phyloP scores from a whole-genome alignment of 305 asterid species.

The Fraxinus platypoda region DNA sequence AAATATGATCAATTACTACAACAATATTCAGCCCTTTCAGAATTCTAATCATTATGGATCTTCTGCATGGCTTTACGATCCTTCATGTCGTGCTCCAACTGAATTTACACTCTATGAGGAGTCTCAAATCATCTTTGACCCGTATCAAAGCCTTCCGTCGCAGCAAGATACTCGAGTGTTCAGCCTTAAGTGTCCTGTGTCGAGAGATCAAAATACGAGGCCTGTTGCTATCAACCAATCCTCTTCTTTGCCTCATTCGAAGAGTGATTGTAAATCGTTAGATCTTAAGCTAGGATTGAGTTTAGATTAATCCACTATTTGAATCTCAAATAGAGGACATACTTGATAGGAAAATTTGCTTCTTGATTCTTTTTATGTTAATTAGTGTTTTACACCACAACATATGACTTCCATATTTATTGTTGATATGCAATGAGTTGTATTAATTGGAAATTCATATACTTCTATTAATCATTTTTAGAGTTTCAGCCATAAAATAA shows the following conservation, averaged over 20 bases:
- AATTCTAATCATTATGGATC: conserved; percentile 24
- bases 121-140: conserved; percentile 63
- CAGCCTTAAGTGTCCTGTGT: conserved; percentile 36
- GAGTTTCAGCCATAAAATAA: background rate
- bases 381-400: background rate
- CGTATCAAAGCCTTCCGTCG: conserved; percentile 18
- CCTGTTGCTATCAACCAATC: conserved; percentile 12
- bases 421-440: background rate
- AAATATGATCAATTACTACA: conserved; percentile 45
- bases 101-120: conserved; percentile 42
- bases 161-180: conserved; percentile 37
- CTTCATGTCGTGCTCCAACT: conserved; percentile 26
- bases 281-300: conserved; percentile 77
- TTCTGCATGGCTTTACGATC: conserved; percentile 54
- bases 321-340: conserved; percentile 5
- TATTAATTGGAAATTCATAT: background rate
- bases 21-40: conserved; percentile 49
- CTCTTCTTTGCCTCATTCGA: conserved; percentile 32
- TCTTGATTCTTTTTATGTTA: background rate
- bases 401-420: background rate
- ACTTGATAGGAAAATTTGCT: background rate
- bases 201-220: conserved; percentile 26
- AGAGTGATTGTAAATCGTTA: conserved; percentile 39
- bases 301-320: conserved; percentile 40
- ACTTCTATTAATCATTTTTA: background rate